Evolutionary conservation across 139 green algal species (phyloP).

Genomic region (Picochlorum costavermella): DNA sequence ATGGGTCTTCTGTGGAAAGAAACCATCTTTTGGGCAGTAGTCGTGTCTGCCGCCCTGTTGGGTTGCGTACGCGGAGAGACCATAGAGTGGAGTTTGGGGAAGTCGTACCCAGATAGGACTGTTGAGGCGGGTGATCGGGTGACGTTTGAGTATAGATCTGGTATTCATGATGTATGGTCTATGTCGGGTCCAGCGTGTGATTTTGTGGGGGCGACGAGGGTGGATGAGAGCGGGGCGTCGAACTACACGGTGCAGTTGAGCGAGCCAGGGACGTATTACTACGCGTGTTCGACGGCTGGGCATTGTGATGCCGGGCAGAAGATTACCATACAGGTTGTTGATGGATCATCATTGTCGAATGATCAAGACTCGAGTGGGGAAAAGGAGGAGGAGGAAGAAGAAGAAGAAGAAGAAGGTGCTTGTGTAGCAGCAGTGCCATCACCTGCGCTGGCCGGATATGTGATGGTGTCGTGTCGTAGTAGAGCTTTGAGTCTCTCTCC

Average conservation of each 20-base stretch:
- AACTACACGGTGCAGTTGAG: neutral
- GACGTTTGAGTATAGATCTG: slow-evolving; percentile 7
- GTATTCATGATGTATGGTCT: slow-evolving; percentile 10
- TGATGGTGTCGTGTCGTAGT: slow-evolving; percentile 4
- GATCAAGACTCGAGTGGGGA: neutral
- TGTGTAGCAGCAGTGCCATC: neutral
- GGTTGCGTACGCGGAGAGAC: too few relatives aligned
- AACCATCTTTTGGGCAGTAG: too few relatives aligned
- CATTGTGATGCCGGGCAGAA: slow-evolving; percentile 6
- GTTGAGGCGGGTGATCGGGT: too few relatives aligned
- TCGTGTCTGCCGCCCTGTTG: too few relatives aligned
- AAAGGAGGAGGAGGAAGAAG: neutral
- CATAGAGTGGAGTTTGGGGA: too few relatives aligned
- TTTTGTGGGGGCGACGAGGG: neutral
- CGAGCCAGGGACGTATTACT: slow-evolving; percentile 7
- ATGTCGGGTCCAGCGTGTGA: neutral
- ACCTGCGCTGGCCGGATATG: neutral
- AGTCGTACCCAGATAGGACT: too few relatives aligned
- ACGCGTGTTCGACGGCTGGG: neutral
- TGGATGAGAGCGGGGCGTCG: neutral
- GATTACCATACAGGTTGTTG: neutral
- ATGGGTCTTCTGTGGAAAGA: too few relatives aligned
- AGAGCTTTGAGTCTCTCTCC: neutral
- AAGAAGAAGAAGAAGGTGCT: neutral
- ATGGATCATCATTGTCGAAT: too few relatives aligned